Percentiles rank a stretch among this genome's conserved stretches.
These are phyloP conservation scores for Flagelloscypha sp. DNA, from an alignment of 768 basidiomycete genomes.

Conservation along the genomic window DNA sequence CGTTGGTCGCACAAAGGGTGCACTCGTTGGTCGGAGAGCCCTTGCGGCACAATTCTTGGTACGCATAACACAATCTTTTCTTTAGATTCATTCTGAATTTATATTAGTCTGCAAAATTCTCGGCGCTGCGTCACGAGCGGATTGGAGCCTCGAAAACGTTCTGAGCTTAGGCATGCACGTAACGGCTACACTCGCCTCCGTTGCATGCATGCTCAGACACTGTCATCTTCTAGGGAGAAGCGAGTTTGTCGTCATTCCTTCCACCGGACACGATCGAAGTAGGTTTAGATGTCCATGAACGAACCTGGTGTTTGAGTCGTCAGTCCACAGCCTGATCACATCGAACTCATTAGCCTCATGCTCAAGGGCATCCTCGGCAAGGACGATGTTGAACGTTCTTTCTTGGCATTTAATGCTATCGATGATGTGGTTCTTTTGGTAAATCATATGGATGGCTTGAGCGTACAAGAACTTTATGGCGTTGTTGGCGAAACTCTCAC, in stretches of 20 bases:
- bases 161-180: conserved; percentile 27
- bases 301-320: conserved; percentile 32
- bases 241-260: too few relatives aligned
- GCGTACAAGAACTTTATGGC: too few relatives aligned
- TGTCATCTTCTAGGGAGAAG: conserved; percentile 52
- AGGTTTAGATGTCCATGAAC: conserved; percentile 49
- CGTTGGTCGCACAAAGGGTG: conserved; percentile 12
- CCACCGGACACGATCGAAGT: conserved; percentile 31
- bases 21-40: conserved; percentile 41
- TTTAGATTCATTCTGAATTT: too few relatives aligned
- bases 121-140: conserved; percentile 38
- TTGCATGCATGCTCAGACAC: conserved; percentile 41
- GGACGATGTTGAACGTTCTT: too few relatives aligned
- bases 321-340: conserved; percentile 7
- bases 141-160: conserved; percentile 24
- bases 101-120: conserved; percentile 56
- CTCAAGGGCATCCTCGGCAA: conserved; percentile 14
- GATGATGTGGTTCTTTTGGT: too few relatives aligned
- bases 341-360: conserved; percentile 24
- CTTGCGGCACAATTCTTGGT: conserved; percentile 37
- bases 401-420: too few relatives aligned
- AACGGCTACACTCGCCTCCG: conserved; percentile 23
- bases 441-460: too few relatives aligned
- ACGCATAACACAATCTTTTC: too few relatives aligned
- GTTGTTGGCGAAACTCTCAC: too few relatives aligned